Conservation (phyloP, 2,329 filamentous ascomycete genomes). For the Colletotrichum endophyticum region DNA sequence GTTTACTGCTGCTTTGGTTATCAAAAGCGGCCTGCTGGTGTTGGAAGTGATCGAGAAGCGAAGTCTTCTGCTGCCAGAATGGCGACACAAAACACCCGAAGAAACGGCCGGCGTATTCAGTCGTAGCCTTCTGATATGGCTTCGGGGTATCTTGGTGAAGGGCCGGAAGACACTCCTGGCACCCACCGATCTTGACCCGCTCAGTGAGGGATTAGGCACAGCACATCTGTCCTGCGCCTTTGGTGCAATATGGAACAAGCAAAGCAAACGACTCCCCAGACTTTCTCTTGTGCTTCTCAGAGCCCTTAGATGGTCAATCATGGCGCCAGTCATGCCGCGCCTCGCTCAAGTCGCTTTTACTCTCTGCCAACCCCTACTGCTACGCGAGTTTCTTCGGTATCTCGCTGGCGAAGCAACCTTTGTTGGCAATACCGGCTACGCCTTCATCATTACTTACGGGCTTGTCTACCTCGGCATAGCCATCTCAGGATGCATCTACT, state of each 20-base stretch:
- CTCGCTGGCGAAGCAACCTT: slow-evolving; percentile 19
- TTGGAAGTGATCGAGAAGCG: background rate
- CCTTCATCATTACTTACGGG: slow-evolving; percentile 43
- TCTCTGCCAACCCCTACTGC: slow-evolving; percentile 43
- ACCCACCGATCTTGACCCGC: slow-evolving; percentile 32
- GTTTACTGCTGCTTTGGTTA: fast-evolving
- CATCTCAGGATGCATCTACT: slow-evolving; percentile 40
- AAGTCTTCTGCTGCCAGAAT: background rate
- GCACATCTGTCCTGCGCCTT: slow-evolving; percentile 17
- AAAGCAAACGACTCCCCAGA: background rate
- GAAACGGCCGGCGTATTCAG: slow-evolving; percentile 35
- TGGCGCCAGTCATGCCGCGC: slow-evolving; percentile 38
- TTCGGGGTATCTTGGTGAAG: slow-evolving; percentile 33
- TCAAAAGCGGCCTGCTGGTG: background rate
- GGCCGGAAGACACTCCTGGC: slow-evolving; percentile 34
- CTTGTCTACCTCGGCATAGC: slow-evolving; percentile 46
- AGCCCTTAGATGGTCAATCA: background rate
- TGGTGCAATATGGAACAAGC: background rate
- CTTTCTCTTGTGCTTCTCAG: background rate
- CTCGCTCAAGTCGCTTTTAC: slow-evolving; percentile 33
- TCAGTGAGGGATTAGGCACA: background rate
- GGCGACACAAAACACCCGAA: slow-evolving; percentile 40
- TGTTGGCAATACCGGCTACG: slow-evolving; percentile 36
- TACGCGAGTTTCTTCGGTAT: slow-evolving; percentile 31
- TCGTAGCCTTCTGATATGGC: slow-evolving; percentile 35